Percentiles rank a stretch among this genome's conserved stretches.
Evolutionary conservation across 2,329 filamentous ascomycete species (phyloP).

Genomic region (Tolypocladium inflatum): DNA sequence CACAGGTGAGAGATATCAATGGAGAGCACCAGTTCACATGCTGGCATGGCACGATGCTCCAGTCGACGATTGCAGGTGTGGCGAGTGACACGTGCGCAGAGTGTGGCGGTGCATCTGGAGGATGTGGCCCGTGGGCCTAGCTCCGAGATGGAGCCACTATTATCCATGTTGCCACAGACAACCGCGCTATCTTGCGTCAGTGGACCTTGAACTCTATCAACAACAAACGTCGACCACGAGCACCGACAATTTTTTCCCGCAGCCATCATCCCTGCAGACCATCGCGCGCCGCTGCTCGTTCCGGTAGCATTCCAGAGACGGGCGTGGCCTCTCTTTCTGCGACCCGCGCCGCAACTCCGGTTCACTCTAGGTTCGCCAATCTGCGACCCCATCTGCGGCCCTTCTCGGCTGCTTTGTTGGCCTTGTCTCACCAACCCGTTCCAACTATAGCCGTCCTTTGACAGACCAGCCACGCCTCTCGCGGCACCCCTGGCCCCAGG

Average conservation of each 20-base stretch:
- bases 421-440: constrained; percentile 3
- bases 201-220: constrained; percentile 8
- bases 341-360: constrained; percentile 1
- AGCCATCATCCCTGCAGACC: constrained; percentile 4
- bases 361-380: neutral
- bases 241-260: neutral
- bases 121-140: neutral
- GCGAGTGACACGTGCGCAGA: neutral
- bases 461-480: neutral
- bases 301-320: neutral
- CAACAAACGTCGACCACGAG: constrained; percentile 4
- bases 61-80: neutral
- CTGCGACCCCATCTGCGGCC: constrained; percentile 4
- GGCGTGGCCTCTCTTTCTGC: constrained; percentile 1
- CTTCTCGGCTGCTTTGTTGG: constrained; percentile 1
- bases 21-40: neutral
- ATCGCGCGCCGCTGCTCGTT: neutral
- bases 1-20: neutral
- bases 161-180: constrained; percentile 29
- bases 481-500: no score
- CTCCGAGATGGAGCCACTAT: neutral
- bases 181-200: constrained; percentile 25
- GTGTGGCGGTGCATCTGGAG: neutral
- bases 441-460: no score
- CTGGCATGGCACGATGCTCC: neutral